Percentiles rank a stretch among this genome's conserved stretches.
These are phyloP conservation scores for Cryptosporidium parvum DNA, from an alignment of 169 alveolate genomes.

Conservation along the genomic window DNA sequence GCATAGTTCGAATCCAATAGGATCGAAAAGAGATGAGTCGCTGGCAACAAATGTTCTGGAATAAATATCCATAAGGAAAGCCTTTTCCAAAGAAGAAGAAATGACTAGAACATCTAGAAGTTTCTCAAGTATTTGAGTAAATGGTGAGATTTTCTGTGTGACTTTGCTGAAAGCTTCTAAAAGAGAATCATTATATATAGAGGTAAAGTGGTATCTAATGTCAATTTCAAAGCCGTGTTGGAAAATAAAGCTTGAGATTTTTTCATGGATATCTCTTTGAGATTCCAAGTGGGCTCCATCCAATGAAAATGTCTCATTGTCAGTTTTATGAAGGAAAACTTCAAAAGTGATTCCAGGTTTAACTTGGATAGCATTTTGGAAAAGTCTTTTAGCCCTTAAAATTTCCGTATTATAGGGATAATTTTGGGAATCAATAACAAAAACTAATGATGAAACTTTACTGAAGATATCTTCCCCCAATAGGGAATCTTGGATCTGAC, in stretches of 20 bases:
- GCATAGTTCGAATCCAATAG: slow-evolving; percentile 61
- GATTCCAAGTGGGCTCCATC: slow-evolving; percentile 51
- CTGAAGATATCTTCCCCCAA: slow-evolving; percentile 48
- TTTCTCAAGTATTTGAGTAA: slow-evolving; percentile 52
- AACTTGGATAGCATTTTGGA: slow-evolving; percentile 30
- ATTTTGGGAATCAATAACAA: slow-evolving; percentile 86
- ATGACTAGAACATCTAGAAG: slow-evolving; percentile 50
- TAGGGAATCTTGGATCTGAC: slow-evolving; percentile 66
- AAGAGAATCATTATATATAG: slow-evolving; percentile 60
- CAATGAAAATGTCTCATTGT: slow-evolving; percentile 41
- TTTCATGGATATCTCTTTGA: slow-evolving; percentile 65
- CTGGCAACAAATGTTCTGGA: slow-evolving; percentile 70
- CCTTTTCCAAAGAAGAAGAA: slow-evolving; percentile 62
- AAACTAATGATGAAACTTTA: slow-evolving; percentile 82
- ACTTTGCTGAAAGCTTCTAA: slow-evolving; percentile 68
- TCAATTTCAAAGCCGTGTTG: slow-evolving; percentile 60
- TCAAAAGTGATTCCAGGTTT: slow-evolving; percentile 32
- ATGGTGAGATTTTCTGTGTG: slow-evolving; percentile 58
- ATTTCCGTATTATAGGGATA: slow-evolving; percentile 81
- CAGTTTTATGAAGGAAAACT: slow-evolving; percentile 49
- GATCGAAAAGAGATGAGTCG: slow-evolving; percentile 68
- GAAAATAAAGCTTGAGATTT: slow-evolving; percentile 50
- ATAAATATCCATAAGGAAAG: slow-evolving; percentile 54
- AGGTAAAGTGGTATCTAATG: slow-evolving; percentile 65
- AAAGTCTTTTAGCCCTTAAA: slow-evolving; percentile 52